Conservation (phyloP, 768 basidiomycete species). For the Strobilomyces echinocephalus region DNA sequence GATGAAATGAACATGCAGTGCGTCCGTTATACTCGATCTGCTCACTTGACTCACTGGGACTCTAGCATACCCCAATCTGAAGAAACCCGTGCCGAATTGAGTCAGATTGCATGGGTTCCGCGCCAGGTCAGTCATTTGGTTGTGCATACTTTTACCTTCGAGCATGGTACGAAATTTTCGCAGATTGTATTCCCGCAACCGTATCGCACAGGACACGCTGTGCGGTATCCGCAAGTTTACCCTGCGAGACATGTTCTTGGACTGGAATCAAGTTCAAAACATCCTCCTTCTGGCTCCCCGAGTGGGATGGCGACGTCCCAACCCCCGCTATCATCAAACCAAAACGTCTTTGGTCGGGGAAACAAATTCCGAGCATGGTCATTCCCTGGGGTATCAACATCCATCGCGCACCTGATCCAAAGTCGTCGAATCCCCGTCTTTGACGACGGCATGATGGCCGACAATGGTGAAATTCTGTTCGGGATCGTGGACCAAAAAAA, state of each 20-base stretch:
- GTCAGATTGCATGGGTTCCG: conserved; percentile 97
- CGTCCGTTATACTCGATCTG: conserved; percentile 32
- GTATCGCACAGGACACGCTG: conserved; percentile 97
- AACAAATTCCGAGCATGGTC: conserved; percentile 88
- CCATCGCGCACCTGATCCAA: conserved; percentile 72
- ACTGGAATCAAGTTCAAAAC: conserved; percentile 95
- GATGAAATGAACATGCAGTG: conserved; percentile 99
- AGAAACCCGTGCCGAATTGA: conserved; percentile 96
- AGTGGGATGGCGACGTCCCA: conserved; percentile 93
- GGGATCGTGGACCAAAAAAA: conserved; percentile 97
- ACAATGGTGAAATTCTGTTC: conserved; percentile 93
- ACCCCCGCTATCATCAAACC: conserved; percentile 94
- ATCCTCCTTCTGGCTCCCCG: conserved; percentile 96
- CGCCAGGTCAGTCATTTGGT: conserved; percentile 60
- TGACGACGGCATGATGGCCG: conserved; percentile 93
- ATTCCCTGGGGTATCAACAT: conserved; percentile 97
- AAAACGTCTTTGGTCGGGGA: conserved; percentile 96
- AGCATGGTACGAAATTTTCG: not conserved
- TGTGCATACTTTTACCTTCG: not conserved
- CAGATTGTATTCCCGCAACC: conserved; percentile 99
- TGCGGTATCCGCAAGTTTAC: conserved; percentile 98
- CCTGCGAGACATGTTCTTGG: conserved; percentile 89
- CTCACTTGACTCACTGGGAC: conserved; percentile 8
- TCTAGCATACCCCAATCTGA: conserved; percentile 92
- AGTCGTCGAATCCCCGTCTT: conserved; percentile 75